Conservation (phyloP, 768 basidiomycete species). For the Lepiota subincarnata region DNA sequence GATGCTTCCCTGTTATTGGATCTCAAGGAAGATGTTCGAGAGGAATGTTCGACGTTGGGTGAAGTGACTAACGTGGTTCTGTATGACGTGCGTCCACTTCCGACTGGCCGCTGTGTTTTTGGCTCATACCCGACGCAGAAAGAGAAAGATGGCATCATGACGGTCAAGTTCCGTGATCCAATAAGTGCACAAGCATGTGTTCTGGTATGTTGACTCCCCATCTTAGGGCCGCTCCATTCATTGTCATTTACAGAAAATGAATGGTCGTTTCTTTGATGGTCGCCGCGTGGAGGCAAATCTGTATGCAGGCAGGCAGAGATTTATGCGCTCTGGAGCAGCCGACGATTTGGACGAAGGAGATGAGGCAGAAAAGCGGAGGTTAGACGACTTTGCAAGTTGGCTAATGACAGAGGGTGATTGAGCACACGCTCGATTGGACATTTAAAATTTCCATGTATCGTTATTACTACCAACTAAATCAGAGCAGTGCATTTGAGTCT, state of each 20-base stretch:
- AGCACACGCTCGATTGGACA: conserved; percentile 1
- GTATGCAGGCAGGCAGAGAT: conserved; percentile 78
- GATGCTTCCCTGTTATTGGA: conserved; percentile 85
- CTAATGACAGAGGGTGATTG: conserved; percentile 77
- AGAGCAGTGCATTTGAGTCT: background rate
- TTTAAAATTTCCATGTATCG: background rate
- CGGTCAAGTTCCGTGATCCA: conserved; percentile 91
- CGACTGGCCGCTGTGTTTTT: background rate
- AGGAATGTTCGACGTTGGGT: conserved; percentile 85
- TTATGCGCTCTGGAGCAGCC: conserved; percentile 66
- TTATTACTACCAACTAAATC: conserved; percentile 6
- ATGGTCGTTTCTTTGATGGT: conserved; percentile 87
- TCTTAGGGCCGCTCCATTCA: background rate
- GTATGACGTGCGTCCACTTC: conserved; percentile 72
- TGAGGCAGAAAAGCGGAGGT: conserved; percentile 75
- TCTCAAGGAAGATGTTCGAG: conserved; percentile 93
- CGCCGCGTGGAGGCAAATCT: conserved; percentile 78
- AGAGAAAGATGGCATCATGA: conserved; percentile 93
- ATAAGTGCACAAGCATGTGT: conserved; percentile 93
- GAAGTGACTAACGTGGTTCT: conserved; percentile 94
- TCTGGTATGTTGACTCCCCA: conserved; percentile 38
- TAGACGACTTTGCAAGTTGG: conserved; percentile 89
- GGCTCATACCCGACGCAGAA: conserved; percentile 42
- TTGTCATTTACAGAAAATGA: conserved; percentile 70
- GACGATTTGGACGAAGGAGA: conserved; percentile 63